phyloP scores from a whole-genome alignment of 768 basidiomycete genomes.

The Rossbeevera mucosa region DNA sequence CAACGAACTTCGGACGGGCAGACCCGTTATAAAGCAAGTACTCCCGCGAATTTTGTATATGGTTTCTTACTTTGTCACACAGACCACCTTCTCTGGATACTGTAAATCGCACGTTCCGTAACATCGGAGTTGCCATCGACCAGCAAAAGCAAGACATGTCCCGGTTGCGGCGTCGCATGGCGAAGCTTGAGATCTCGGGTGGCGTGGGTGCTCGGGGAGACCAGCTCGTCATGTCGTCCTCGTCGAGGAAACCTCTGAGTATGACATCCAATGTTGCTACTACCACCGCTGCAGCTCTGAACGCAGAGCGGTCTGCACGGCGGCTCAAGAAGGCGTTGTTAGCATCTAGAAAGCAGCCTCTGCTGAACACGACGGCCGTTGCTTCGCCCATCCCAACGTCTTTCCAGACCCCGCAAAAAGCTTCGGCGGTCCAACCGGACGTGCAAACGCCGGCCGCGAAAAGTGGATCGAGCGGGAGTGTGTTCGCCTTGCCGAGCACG shows the following conservation, averaged over 20 bases:
- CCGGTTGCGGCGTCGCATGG: constrained; percentile 47
- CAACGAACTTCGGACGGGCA: constrained; percentile 55
- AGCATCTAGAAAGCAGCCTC: constrained; percentile 53
- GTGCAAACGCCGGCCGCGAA: constrained; percentile 2
- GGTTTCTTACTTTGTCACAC: constrained; percentile 1
- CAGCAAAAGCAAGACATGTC: constrained; percentile 57
- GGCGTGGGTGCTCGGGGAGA: constrained; percentile 37
- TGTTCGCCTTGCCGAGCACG: constrained; percentile 13
- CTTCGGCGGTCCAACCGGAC: constrained; percentile 5
- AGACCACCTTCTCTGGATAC: constrained; percentile 85
- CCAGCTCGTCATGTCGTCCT: constrained; percentile 35
- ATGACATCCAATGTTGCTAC: constrained; percentile 64
- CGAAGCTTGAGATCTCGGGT: constrained; percentile 42
- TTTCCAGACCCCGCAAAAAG: constrained; percentile 29
- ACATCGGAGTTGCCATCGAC: constrained; percentile 70
- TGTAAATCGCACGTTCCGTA: constrained; percentile 75
- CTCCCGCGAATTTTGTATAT: neutral
- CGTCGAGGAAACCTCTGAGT: constrained; percentile 36
- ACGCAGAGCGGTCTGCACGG: constrained; percentile 71
- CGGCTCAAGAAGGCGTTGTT: constrained; percentile 67
- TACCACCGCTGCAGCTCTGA: constrained; percentile 76
- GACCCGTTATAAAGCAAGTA: constrained; percentile 57
- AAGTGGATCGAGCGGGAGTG: neutral
- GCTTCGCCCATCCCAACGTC: constrained; percentile 17
- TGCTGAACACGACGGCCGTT: constrained; percentile 56